phyloP scores from a whole-genome alignment of 2,329 filamentous ascomycete species.

The Leptographium procerum region DNA sequence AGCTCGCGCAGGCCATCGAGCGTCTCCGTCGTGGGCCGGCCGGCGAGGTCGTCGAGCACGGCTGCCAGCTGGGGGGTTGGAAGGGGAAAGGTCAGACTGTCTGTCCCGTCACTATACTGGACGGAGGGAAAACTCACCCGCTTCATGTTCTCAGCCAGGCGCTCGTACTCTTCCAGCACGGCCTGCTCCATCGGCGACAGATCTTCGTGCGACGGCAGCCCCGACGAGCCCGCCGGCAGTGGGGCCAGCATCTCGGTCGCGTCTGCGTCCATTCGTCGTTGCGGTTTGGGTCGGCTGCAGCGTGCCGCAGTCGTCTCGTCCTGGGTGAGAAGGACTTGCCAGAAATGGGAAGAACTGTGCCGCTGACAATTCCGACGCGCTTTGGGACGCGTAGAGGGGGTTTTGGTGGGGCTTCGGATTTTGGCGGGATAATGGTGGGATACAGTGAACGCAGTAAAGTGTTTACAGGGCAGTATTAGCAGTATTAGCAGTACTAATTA shows the following conservation, averaged over 20 bases:
- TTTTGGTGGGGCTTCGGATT: background rate
- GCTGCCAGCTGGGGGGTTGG: slow-evolving; percentile 45
- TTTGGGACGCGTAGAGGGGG: background rate
- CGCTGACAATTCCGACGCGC: background rate
- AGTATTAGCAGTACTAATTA: no score
- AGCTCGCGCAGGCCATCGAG: slow-evolving; percentile 77
- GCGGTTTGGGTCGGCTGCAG: background rate
- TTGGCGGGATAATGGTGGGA: no score
- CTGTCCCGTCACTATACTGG: no score
- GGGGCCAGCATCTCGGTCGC: slow-evolving; percentile 5
- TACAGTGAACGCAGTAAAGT: no score
- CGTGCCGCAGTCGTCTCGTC: background rate
- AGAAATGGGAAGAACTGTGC: background rate
- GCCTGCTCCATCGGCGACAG: slow-evolving; percentile 81
- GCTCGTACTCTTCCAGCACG: slow-evolving; percentile 86
- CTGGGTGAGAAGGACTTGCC: background rate
- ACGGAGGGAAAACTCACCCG: slow-evolving; percentile 55
- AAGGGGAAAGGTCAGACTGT: background rate
- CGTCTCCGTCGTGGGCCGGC: slow-evolving; percentile 66
- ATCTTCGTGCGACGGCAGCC: slow-evolving; percentile 23
- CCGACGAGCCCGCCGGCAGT: background rate
- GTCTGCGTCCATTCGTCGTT: slow-evolving; percentile 7
- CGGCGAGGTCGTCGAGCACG: slow-evolving; percentile 51
- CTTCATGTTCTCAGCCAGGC: slow-evolving; percentile 81
- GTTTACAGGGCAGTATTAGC: no score